Evolutionary conservation across 805 yeast species (phyloP), one percentile per base, ranked within the genome.

Genomic region (Candida golubevii): DNA sequence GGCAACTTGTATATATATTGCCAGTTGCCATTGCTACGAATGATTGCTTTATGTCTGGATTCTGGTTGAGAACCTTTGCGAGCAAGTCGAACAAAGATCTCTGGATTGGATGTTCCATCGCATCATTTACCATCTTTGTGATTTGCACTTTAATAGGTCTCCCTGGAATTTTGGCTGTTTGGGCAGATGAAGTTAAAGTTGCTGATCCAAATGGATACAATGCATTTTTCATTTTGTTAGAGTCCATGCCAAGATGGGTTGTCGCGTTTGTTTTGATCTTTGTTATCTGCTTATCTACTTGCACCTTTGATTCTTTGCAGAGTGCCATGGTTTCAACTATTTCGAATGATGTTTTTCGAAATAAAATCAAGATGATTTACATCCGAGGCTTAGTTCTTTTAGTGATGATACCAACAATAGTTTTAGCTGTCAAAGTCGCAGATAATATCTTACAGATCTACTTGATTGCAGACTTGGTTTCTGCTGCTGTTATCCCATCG

Each of bases 31-130:
- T 90, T 58, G 77, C 88, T 45, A 86, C 97, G 30, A 90, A 90
- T 58, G 96, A 88, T 60, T 80, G 90, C 60, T 90, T 90, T 65
- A 69, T 90, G 74, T 78, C 95, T 29, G 96, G 96, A 0, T 89
- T 90, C 62, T 90, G 98, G 98, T 69, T 90, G 48, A 75, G 98
- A 58, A 87, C 98, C 0, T 90, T 90, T 70, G 96, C 98, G 6
- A 83, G 96, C 7, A 79, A 79, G 51, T 69, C 88, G 8, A 80
- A 89, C 64, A 78, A 72, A 51, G 96, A 89, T 58, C 73, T 90
- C 55, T 62, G 77, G 62, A 77, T 87, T 52, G 95, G 93, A 26
- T 79, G 89, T 42, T 72, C 82, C 4, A 68, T 90, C 47, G 96
- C 97, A 0, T 76, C 90, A 0, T 61, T 85, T 45, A 75, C 85